phyloP scores from a whole-genome alignment of 2,329 filamentous ascomycete genomes.

The Colletotrichum incanum region DNA sequence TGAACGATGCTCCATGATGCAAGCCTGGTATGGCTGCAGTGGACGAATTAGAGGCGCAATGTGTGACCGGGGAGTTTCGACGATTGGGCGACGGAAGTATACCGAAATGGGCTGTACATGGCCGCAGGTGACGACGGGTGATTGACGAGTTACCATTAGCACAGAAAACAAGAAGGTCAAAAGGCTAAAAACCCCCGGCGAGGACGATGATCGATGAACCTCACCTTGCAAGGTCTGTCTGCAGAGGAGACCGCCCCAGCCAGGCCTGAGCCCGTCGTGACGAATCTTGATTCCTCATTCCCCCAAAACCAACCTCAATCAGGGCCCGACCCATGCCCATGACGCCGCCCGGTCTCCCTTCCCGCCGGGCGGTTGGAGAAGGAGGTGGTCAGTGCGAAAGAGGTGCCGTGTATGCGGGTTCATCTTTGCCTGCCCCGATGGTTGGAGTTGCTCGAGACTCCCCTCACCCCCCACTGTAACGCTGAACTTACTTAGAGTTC shows the following conservation, averaged over 20 bases:
- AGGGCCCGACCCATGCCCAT: conserved; percentile 2
- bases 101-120: conserved; percentile 14
- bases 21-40: neutral
- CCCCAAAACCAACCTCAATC: neutral
- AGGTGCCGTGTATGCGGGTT: conserved; percentile 28
- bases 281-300: conserved; percentile 15
- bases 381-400: conserved; percentile 33
- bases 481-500: conserved; percentile 17
- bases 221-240: conserved; percentile 2
- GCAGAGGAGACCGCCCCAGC: neutral
- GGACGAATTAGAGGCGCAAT: neutral
- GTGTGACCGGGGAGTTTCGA: conserved; percentile 28
- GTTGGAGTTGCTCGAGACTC: neutral
- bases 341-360: conserved; percentile 6
- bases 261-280: neutral
- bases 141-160: conserved; percentile 1
- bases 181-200: neutral
- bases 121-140: conserved; percentile 7
- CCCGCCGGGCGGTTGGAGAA: conserved; percentile 17
- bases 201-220: neutral
- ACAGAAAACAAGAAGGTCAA: neutral
- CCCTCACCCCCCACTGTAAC: conserved; percentile 3
- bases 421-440: conserved; percentile 37
- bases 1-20: neutral
- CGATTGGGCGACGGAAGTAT: conserved; percentile 18